Evolutionary conservation across 139 green algal species (phyloP), one percentile per base, ranked within the genome.

Genomic region (Astrephomene gubernaculifera): DNA sequence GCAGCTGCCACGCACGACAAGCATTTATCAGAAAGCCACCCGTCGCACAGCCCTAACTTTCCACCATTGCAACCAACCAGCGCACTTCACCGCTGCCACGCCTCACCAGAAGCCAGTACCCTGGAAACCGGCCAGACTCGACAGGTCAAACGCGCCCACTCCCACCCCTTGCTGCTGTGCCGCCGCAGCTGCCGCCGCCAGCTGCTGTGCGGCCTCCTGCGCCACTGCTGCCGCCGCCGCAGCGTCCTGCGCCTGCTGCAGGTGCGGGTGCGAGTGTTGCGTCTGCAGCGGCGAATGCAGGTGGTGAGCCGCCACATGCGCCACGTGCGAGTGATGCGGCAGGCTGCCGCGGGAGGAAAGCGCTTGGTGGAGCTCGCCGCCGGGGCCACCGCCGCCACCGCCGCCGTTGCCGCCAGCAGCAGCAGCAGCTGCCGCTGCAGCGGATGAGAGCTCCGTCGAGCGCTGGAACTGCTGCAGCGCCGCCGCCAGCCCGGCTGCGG

Each of bases 391-490:
- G 44, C 33, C 53, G 25, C 35, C 29, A 22, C 22, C 17, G 35
- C 52, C 49, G 24, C 52, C 73, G 38, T 53, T 39, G 53, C 52
- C 31, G 52, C 33, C 33, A 24, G 52, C n/a, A n/a, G n/a, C n/a
- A 36, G 22, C 21, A 33, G 24, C 52, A 39, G 14, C 53, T 39
- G 19, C 38, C 68, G 41, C 68, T 35, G 21, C 68, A 14, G 25
- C 68, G 65, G 65, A n/a, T 72, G 65, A 41, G 61, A 41, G 61
- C n/a, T 41, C 61, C n/a, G n/a, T n/a, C n/a, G n/a, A n/a, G n/a
- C n/a, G n/a, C n/a, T 82, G 74, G 25, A 82, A 71, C 36, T 82
- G 74, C 74, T 82, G 74, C 74, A 82, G 74, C 38, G 74, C 74
- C 29, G 74, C 74, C 36, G 74, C 74, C 38, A 82, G 57, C 0